A percentile compares a stretch with the other conserved stretches of the same genome.
phyloP scores from a whole-genome alignment of 805 yeast genomes.

The Pichia paraexigua region DNA sequence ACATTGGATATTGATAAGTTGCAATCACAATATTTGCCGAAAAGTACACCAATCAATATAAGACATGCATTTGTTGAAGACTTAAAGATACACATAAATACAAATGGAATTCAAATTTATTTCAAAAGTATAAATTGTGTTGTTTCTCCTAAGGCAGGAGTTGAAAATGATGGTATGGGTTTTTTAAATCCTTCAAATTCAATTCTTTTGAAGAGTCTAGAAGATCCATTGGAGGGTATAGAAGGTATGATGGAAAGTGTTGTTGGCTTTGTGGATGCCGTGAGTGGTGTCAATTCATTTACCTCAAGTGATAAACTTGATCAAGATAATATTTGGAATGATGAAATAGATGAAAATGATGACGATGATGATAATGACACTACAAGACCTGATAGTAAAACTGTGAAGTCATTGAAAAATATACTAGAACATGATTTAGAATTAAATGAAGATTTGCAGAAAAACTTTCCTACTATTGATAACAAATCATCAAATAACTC shows the following conservation, averaged over 20 bases:
- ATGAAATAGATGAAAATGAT: slow-evolving; percentile 13
- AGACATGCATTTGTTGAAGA: slow-evolving; percentile 8
- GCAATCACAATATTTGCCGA: slow-evolving; percentile 9
- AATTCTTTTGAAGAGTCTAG: slow-evolving; percentile 3
- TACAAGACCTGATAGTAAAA: neutral
- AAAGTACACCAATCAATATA: slow-evolving; percentile 7
- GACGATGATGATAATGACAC: slow-evolving; percentile 6
- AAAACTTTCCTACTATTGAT: slow-evolving; percentile 12
- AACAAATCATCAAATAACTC: slow-evolving; percentile 5
- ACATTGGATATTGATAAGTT: slow-evolving; percentile 12
- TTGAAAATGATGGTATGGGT: neutral
- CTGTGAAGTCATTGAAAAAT: neutral
- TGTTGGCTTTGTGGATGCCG: slow-evolving; percentile 34
- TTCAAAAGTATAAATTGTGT: slow-evolving; percentile 4
- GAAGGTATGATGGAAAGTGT: slow-evolving; percentile 63
- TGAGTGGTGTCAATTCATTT: slow-evolving; percentile 18
- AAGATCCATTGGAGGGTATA: slow-evolving; percentile 34
- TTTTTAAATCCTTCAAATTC: slow-evolving; percentile 3
- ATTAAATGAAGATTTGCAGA: neutral
- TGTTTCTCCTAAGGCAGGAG: slow-evolving; percentile 6
- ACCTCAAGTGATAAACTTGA: neutral
- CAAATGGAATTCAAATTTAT: slow-evolving; percentile 7
- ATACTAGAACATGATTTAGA: slow-evolving; percentile 1
- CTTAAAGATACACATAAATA: slow-evolving; percentile 6
- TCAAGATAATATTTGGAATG: slow-evolving; percentile 18